Evolutionary conservation across 148 eudicot species (phyloP), one percentile per base, ranked within the genome.

Genomic region (Polygonum maritimum): DNA sequence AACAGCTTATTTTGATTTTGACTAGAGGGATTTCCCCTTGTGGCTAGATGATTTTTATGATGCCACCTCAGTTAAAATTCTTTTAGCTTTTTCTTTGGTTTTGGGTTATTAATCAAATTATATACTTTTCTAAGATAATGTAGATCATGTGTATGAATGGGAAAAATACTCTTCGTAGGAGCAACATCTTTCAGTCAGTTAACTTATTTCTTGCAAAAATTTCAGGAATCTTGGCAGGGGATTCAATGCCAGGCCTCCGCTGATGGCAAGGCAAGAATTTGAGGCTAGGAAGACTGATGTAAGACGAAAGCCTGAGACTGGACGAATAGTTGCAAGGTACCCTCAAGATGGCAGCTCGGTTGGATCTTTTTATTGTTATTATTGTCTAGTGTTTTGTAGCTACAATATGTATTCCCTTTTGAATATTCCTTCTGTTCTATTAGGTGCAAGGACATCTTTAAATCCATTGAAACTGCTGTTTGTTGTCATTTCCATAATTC

Each of bases 251-350:
- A 86, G 97, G 73, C 94, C 94, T n/a, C 94, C 91, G 35, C n/a
- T 83, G 72, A 74, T 89, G 90, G 83, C 85, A 75, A 79, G 91
- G 75, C 93, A 91, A 77, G 90, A 91, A 72, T 91, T 88, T 84
- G 98, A 91, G 81, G 94, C 95, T 80, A 83, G 88, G 13, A 84
- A 87, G 77, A 90, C 91, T 80, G 87, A 87, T 76, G 41, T 88
- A 67, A 87, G 83, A 89, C 82, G 88, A 79, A 90, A 89, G 76
- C 91, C 84, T 63, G 95, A 94, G 76, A 35, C 80, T 86, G 76
- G 94, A 87, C 87, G 88, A 83, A 82, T 86, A 44, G 86, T 76
- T 51, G 93, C 85, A 54, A 88, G 90, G 94, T 92, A 67, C 45
- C 10, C 45, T 15, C 10, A 9, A 15, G 71, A 13, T 5, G 1